Base-by-base conservation (phyloP, 495 filamentous ascomycete species). In the Lepidopterella palustris region DNA sequence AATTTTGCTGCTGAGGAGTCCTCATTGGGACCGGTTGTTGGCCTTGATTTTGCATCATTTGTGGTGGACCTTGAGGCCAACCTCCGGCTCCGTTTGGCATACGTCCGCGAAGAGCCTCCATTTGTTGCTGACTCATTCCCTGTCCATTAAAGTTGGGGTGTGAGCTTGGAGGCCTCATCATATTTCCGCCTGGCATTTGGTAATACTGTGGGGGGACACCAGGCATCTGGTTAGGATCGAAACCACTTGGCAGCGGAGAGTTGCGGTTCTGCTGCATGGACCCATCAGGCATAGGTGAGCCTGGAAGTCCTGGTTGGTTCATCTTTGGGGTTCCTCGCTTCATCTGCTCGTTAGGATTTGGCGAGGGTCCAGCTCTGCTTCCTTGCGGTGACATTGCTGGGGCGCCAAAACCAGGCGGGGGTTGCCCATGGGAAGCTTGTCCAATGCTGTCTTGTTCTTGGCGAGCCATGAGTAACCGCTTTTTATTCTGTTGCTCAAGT, bases 401-500 rank as follows among this genome's bases (percentile, higher is more conserved):
- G 10, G 80, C 74, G 62, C n/a, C n/a, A 82, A 77, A 53, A 57
- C 75, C 53, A 71, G 77, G 68, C 75, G 78, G 28, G 77, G 79
- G 53, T 29, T 61, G 58, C 9, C 53, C 53, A 39, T 62, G 59
- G 13, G 55, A 50, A 11, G 39, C 76, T n/a, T 23, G 48, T 8
- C 60, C 20, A 72, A 88, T 84, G 62, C 76, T 87, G 64, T 97
- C 91, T 75, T 97, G 92, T 73, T 97, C 93, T 74, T 95, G 89
- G 45, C 93, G 86, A 58, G 93, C 93, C 92, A 96, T 95, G 81
- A 97, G 86, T 67, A 98, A 77, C 23, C 93, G 80, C 69, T 92
- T 93, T 81, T 97, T 98, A 67, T 97, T 98, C 72, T 98, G 93
- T 75, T 98, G 93, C 73, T 98, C 93, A 40, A 98, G 84, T 55